Percentiles rank a stretch among this genome's conserved stretches.
Evolutionary conservation across 2,329 filamentous ascomycete species (phyloP).

Genomic region (Scedosporium minutisporum): DNA sequence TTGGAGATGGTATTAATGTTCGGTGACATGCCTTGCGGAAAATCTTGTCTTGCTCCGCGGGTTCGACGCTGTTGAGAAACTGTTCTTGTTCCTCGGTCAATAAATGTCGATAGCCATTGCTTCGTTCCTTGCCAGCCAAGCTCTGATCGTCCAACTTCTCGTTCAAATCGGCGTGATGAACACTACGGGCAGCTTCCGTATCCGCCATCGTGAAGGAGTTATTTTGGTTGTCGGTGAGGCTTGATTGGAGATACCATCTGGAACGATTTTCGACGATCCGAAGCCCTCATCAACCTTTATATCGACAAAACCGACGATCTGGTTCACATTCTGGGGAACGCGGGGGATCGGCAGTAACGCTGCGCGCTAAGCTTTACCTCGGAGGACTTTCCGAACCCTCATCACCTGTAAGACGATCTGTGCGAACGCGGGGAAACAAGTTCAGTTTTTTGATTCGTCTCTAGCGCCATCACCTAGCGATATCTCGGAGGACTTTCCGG

Average conservation of each 20-base stretch:
- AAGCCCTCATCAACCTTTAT: neutral
- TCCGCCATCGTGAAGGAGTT: neutral
- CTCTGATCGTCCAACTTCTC: neutral
- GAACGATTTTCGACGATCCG: neutral
- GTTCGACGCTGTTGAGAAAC: neutral
- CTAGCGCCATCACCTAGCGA: neutral
- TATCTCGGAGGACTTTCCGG: neutral
- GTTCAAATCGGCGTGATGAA: neutral
- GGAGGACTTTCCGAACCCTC: neutral
- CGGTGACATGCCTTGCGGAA: neutral
- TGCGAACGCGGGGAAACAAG: neutral
- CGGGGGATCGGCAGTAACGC: neutral
- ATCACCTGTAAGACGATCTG: neutral
- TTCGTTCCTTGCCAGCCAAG: neutral
- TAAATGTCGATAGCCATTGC: neutral
- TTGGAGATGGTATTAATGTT: neutral
- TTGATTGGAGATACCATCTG: neutral
- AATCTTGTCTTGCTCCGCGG: constrained; percentile 1
- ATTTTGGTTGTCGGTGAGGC: neutral
- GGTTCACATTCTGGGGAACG: neutral
- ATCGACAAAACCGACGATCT: neutral
- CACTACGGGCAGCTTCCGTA: neutral
- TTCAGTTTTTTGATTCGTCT: neutral
- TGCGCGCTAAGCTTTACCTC: neutral
- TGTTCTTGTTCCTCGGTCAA: neutral